Percentiles rank a stretch among this genome's conserved stretches.
Conservation (phyloP, 495 filamentous ascomycete species). For the Stereocaulon alpinum region DNA sequence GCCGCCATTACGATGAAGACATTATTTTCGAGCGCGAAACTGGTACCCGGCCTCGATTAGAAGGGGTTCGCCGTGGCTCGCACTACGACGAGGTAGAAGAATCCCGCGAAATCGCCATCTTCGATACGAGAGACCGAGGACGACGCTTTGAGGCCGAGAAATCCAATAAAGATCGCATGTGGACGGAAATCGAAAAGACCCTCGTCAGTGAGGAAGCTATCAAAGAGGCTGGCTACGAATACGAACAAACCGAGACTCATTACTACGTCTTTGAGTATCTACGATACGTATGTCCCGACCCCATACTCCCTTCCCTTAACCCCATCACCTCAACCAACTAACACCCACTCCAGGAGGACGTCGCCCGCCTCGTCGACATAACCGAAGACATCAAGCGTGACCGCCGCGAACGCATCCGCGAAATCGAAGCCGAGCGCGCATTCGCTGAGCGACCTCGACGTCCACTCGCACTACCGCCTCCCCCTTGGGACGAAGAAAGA, state of each 20-base stretch:
- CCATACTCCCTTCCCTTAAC: conserved; percentile 20
- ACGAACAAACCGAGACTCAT: conserved; percentile 79
- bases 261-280: conserved; percentile 93
- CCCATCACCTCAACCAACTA: neutral
- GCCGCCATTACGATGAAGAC: conserved; percentile 43
- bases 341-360: conserved; percentile 56
- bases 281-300: conserved; percentile 55
- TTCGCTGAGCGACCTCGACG: conserved; percentile 27
- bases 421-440: conserved; percentile 73
- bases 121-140: conserved; percentile 30
- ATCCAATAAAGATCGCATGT: conserved; percentile 54
- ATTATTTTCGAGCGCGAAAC: conserved; percentile 47
- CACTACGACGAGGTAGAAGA: conserved; percentile 36
- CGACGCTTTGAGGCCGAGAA: conserved; percentile 34
- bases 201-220: conserved; percentile 82
- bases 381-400: conserved; percentile 72
- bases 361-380: conserved; percentile 67
- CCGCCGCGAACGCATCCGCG: conserved; percentile 64
- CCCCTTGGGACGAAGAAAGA: conserved; percentile 43
- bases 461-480: conserved; percentile 20
- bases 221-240: conserved; percentile 73
- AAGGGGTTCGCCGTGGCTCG: conserved; percentile 38
- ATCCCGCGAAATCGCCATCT: conserved; percentile 28
- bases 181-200: conserved; percentile 97
- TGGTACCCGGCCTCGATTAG: conserved; percentile 13